phyloP scores from a whole-genome alignment of 179 eudicot species.

The Camellia oleifera region DNA sequence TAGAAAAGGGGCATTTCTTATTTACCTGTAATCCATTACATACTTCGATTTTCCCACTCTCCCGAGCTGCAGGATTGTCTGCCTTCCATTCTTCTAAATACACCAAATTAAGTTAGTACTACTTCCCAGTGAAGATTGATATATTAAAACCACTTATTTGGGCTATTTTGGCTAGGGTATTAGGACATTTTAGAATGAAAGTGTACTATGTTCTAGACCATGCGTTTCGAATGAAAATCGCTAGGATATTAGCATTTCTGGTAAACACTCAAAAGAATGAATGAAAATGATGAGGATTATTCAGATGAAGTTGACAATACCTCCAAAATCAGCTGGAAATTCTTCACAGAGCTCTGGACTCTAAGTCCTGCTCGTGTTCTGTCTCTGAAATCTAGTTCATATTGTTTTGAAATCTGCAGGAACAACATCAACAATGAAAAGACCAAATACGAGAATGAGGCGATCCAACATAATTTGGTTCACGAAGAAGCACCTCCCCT shows the following conservation, averaged over 20 bases:
- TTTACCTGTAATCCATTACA: slow-evolving; percentile 85
- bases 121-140: neutral
- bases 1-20: neutral
- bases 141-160: neutral
- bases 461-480: neutral
- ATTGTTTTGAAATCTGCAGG: slow-evolving; percentile 63
- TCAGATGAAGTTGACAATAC: slow-evolving; percentile 25
- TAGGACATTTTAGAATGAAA: too few relatives aligned
- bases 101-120: slow-evolving; percentile 13
- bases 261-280: neutral
- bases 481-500: neutral
- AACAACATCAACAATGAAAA: neutral
- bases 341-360: slow-evolving; percentile 87
- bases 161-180: too few relatives aligned
- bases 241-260: too few relatives aligned
- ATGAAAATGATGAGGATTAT: neutral
- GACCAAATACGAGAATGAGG: neutral
- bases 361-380: slow-evolving; percentile 62
- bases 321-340: slow-evolving; percentile 82
- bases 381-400: slow-evolving; percentile 91
- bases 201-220: too few relatives aligned
- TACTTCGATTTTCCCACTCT: slow-evolving; percentile 70
- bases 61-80: slow-evolving; percentile 79
- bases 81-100: slow-evolving; percentile 61
- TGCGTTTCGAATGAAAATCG: too few relatives aligned